A percentile compares a stretch with the other conserved stretches of the same genome.
phyloP scores from a whole-genome alignment of 2,329 filamentous ascomycete species.

The Madurella fahalii region DNA sequence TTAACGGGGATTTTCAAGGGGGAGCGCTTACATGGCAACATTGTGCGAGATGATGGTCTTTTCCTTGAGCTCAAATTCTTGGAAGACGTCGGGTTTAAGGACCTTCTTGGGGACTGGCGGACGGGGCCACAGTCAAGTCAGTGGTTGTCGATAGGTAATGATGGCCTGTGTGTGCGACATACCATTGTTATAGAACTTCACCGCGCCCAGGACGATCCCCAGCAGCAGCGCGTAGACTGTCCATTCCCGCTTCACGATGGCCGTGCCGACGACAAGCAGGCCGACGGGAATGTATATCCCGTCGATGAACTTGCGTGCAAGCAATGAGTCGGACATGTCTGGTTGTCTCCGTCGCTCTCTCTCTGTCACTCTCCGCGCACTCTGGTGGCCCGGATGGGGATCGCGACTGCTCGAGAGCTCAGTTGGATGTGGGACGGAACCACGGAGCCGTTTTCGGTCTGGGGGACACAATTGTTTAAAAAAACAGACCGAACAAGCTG shows the following conservation, averaged over 20 bases:
- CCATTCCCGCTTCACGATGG: constrained; percentile 77
- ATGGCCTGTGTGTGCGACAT: constrained; percentile 36
- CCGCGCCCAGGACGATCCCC: constrained; percentile 61
- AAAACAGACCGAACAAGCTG: constrained; percentile 4
- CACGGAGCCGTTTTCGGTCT: neutral
- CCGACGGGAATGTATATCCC: constrained; percentile 81
- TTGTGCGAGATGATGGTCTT: constrained; percentile 98
- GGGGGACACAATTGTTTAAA: constrained; percentile 1
- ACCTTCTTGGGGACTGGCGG: constrained; percentile 68
- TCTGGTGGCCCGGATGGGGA: no score
- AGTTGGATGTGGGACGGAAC: neutral
- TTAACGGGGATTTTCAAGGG: neutral
- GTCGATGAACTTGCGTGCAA: constrained; percentile 64
- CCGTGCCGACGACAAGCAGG: constrained; percentile 70
- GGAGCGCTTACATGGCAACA: constrained; percentile 73
- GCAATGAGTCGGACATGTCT: constrained; percentile 39
- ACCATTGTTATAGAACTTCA: constrained; percentile 71
- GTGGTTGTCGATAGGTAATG: neutral
- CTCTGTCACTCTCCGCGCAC: neutral
- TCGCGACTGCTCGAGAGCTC: neutral
- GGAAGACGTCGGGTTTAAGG: constrained; percentile 82
- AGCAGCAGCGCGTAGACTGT: constrained; percentile 64
- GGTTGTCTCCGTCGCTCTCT: neutral
- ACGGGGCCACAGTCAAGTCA: constrained; percentile 1
- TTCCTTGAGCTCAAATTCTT: constrained; percentile 88